Evolutionary conservation across 768 basidiomycete species (phyloP).

Genomic region (Baorangia bicolor): DNA sequence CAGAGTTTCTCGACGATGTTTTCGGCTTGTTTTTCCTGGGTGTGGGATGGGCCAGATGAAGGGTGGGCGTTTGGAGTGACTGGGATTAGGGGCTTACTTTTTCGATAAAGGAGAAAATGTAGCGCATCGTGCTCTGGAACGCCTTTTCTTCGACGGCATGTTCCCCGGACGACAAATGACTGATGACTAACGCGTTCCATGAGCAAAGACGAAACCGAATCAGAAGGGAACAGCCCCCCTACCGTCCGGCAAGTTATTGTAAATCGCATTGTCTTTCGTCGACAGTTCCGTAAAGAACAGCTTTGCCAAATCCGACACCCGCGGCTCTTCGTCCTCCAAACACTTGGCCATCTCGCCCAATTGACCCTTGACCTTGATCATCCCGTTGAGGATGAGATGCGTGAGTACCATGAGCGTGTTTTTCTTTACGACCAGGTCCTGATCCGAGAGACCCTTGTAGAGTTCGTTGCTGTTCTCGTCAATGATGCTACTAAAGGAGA

Average conservation of each 20-base stretch:
- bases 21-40: conserved; percentile 96
- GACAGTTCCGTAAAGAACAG: conserved; percentile 95
- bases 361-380: conserved; percentile 99
- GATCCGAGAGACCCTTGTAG: conserved; percentile 91
- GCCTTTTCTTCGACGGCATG: conserved; percentile 90
- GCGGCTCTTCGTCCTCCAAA: conserved; percentile 82
- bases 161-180: conserved; percentile 86
- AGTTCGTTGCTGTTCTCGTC: conserved; percentile 97
- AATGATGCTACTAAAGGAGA: conserved; percentile 96
- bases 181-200: conserved; percentile 64
- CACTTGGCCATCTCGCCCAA: conserved; percentile 99
- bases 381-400: conserved; percentile 94
- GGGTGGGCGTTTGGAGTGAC: background rate
- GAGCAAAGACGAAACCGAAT: background rate
- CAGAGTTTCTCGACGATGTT: conserved; percentile 97
- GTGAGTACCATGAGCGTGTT: conserved; percentile 99
- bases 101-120: conserved; percentile 96
- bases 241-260: conserved; percentile 98
- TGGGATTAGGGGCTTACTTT: conserved; percentile 53
- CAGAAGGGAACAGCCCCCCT: conserved; percentile 18
- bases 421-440: conserved; percentile 90
- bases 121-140: conserved; percentile 91
- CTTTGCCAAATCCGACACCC: conserved; percentile 94
- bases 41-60: background rate
- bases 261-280: conserved; percentile 98